Percentiles rank a stretch among this genome's conserved stretches.
These are phyloP conservation scores for Sordariomycetes sp. DNA, from an alignment of 2,329 filamentous ascomycete species.

Conservation along the genomic window DNA sequence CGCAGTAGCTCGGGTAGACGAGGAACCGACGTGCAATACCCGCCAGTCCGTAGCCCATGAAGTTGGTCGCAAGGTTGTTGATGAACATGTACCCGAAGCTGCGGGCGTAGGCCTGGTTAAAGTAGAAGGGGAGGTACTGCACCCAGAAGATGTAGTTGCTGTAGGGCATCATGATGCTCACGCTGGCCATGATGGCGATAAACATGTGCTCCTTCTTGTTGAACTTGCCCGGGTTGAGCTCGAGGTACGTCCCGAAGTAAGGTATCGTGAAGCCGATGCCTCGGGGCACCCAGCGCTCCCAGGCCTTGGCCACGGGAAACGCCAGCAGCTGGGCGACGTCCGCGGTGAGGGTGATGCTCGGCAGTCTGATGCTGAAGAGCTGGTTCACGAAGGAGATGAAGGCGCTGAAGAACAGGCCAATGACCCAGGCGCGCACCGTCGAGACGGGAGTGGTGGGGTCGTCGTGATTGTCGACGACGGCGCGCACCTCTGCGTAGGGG, in stretches of 20 bases:
- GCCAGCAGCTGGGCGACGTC: constrained; percentile 46
- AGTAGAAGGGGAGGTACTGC: constrained; percentile 31
- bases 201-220: constrained; percentile 52
- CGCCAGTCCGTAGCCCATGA: constrained; percentile 46
- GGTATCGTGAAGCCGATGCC: too few species aligned
- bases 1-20: constrained; percentile 38
- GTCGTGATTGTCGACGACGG: constrained; percentile 45
- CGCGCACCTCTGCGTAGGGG: constrained; percentile 45
- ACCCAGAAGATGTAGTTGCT: constrained; percentile 37
- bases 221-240: constrained; percentile 44
- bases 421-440: constrained; percentile 42
- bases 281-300: constrained; percentile 21
- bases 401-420: constrained; percentile 37
- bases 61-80: constrained; percentile 19
- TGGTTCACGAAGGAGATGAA: constrained; percentile 40
- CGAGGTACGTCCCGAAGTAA: constrained; percentile 28
- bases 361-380: constrained; percentile 45
- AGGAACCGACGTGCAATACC: constrained; percentile 39
- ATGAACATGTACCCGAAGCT: constrained; percentile 36
- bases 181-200: constrained; percentile 50
- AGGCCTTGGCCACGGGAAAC: constrained; percentile 32
- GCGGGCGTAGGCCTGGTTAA: constrained; percentile 29
- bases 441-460: constrained; percentile 35
- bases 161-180: constrained; percentile 33
- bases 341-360: constrained; percentile 35